These are phyloP conservation scores for Fragaria vesca DNA, from an alignment of 306 rosid species.

Conservation along the genomic window DNA sequence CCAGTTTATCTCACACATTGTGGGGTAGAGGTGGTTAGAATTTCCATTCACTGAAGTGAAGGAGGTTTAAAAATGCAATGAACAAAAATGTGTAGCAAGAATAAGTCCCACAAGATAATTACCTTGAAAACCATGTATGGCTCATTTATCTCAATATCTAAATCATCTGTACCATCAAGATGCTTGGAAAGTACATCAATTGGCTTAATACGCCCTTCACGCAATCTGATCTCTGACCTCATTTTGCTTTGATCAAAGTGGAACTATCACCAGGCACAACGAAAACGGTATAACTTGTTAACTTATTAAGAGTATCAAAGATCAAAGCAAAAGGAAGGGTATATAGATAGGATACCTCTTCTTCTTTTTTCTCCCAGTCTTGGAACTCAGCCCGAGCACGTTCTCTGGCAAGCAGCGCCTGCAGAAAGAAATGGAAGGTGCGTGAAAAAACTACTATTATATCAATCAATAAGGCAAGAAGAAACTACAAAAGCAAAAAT, in stretches of 20 bases:
- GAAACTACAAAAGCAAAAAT: not conserved
- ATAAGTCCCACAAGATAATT: slow-evolving; percentile 14
- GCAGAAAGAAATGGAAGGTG: slow-evolving; percentile 30
- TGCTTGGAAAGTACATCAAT: slow-evolving; percentile 88
- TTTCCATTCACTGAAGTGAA: not conserved
- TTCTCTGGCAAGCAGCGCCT: slow-evolving; percentile 95
- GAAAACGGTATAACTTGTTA: slow-evolving; percentile 12
- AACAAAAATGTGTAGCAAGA: not conserved
- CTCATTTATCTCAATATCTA: slow-evolving; percentile 84
- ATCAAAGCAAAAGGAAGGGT: not conserved
- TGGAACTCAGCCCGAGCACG: slow-evolving; percentile 98
- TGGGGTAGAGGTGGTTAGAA: not conserved
- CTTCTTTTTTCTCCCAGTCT: slow-evolving; percentile 99
- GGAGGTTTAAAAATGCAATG: not conserved
- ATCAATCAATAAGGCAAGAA: slow-evolving; percentile 10
- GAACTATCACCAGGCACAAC: slow-evolving; percentile 45
- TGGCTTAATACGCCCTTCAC: slow-evolving; percentile 94
- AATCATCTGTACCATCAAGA: slow-evolving; percentile 77
- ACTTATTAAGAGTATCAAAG: not conserved
- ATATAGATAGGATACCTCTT: slow-evolving; percentile 54
- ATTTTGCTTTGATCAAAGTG: slow-evolving; percentile 98
- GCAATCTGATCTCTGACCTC: slow-evolving; percentile 96
- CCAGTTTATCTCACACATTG: not conserved
- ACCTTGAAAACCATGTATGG: slow-evolving; percentile 98
- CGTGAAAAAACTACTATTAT: slow-evolving; percentile 22